Evolutionary conservation across 768 basidiomycete genomes (phyloP), one percentile per base, ranked within the genome.

Genomic region (Podaxis carcinomalis): DNA sequence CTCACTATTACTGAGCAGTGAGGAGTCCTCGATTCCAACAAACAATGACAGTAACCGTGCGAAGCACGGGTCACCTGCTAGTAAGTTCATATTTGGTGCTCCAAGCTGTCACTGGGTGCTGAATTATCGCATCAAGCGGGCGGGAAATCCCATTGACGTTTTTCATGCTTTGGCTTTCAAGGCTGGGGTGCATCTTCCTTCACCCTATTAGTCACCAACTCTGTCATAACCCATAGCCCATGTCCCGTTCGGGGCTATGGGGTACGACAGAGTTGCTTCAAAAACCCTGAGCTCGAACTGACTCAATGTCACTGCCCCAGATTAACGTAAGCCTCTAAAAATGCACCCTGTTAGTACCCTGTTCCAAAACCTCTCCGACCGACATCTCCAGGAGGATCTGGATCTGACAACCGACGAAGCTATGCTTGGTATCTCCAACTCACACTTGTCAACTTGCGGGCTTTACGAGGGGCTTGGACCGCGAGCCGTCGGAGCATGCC

Each of bases 401-500:
- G 68, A 68, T 14, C 46, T 64, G 19, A 62, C 65, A 28, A 68
- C 68, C 36, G 69, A 6, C 11, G 19, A 27, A n/a, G 25, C 27
- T 21, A 50, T 28, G 46, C 44, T 37, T 4, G 28, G 21, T 5
- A 23, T 2, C 51, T 7, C 28, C 36, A n/a, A 57, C n/a, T 32
- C 32, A 51, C n/a, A 25, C 50, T 14, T 28, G 39, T 32, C 51
- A 68, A 67, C 68, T 65, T 52, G 68, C 68, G 9, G 65, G 65
- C 28, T 70, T 68, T 62, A 65, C 68, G 4, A 68, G 68, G 21
- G 68, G 69, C 46, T 62, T 70, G 9, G 61, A 70, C 46, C 68
- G 68, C 46, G 68, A 70, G 40, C 56, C 11, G 67, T 67, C 5
- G 69, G 68, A 55, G 68, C 68, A 51, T 68, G 66, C 11, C 62